phyloP scores from a whole-genome alignment of 768 basidiomycete genomes.

The Pholiota molesta region DNA sequence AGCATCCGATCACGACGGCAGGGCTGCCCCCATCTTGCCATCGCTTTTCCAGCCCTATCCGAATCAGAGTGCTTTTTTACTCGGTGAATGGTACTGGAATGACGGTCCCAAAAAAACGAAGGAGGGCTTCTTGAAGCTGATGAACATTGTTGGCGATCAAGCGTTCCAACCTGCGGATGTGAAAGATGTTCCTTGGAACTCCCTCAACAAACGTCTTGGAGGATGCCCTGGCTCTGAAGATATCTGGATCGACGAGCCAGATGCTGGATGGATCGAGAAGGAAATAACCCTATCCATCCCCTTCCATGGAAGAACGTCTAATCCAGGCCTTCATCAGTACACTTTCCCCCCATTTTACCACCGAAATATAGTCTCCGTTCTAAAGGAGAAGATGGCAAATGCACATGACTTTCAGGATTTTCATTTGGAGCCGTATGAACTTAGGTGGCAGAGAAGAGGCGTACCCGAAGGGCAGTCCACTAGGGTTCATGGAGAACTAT shows the following conservation, averaged over 20 bases:
- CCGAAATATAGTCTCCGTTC: background rate
- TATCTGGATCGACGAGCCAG: background rate
- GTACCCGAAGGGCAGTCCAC: background rate
- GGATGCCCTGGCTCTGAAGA: background rate
- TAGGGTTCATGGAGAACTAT: background rate
- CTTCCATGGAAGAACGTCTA: background rate
- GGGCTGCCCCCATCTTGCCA: background rate
- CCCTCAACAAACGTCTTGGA: background rate
- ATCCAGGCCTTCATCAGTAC: background rate
- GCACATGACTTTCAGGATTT: background rate
- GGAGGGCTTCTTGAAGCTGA: background rate
- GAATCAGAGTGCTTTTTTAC: background rate
- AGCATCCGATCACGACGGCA: background rate
- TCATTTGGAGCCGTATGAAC: background rate
- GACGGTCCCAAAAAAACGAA: background rate
- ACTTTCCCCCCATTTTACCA: background rate
- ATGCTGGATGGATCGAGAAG: background rate
- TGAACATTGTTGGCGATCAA: background rate
- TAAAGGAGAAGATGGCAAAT: background rate
- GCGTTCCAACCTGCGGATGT: background rate
- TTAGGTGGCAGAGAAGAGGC: background rate
- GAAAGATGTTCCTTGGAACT: background rate
- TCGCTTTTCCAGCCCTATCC: background rate
- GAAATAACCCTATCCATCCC: background rate
- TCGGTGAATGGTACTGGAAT: background rate